Evolutionary conservation across 495 filamentous ascomycete genomes (phyloP), one percentile per base, ranked within the genome.

Genomic region (Penicillium lividum): DNA sequence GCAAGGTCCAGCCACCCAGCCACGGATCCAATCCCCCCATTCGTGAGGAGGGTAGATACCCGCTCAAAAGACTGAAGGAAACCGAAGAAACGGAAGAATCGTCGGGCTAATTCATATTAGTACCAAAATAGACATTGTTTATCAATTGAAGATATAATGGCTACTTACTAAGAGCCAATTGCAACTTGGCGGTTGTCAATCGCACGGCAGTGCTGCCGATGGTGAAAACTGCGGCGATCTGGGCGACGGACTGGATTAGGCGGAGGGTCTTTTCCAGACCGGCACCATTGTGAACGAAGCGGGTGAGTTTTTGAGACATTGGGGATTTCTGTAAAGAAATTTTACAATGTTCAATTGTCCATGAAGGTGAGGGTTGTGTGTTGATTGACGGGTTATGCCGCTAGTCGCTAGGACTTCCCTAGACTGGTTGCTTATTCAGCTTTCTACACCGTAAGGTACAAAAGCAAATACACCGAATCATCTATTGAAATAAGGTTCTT

Each of bases 231-330:
- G 74, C 66, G 25, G 77, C 68, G 57, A 86, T 77, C 53, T 82
- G 80, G 7, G 76, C 66, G 29, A 81, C 33, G 38, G 83, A 68
- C 68, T 89, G 86, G 57, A 87, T 63, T 54, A 85, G 69, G 42
- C 86, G 84, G 59, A 89, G 76, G 42, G 79, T 82, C 58, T 84
- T 82, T 61, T 89, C 86, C 13, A 89, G 75, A 5, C 85, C 86
- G 49, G 70, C 56, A 33, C 59, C 66, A 5, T 67, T 60, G 43
- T 66, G 68, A 28, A 71, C 59, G 65, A 78, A 78, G 30, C 69
- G 72, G n/a, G 63, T 63, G 48, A 77, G 65, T 55, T 73, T 67
- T 7, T 59, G 53, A 40, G 18, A 8, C 54, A 56, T 56, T 49
- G 31, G 6, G 1, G 8, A 40, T 9, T 33, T 13, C 29, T 43